Evolutionary conservation across 805 yeast genomes (phyloP).

Genomic region (Blastobotrys robertii): DNA sequence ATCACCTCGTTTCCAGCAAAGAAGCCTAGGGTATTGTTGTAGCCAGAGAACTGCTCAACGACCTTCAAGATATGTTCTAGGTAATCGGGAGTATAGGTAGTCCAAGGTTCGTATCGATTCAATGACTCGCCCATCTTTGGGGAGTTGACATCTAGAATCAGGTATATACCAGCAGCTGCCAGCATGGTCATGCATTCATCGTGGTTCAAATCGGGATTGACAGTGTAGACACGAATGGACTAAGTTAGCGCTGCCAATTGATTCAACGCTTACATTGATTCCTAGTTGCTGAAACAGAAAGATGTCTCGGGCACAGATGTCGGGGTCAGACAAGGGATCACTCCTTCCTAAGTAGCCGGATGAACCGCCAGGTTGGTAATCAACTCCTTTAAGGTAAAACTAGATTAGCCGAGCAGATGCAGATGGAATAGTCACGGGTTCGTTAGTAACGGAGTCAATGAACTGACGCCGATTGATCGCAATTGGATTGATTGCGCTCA

Average conservation of each 20-base stretch:
- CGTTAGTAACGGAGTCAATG: constrained; percentile 60
- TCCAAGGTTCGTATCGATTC: constrained; percentile 92
- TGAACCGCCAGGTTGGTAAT: constrained; percentile 94
- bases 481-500: constrained; percentile 49
- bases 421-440: constrained; percentile 41
- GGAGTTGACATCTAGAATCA: constrained; percentile 84
- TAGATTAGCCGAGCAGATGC: constrained; percentile 15
- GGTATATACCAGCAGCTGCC: constrained; percentile 87
- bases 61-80: constrained; percentile 68
- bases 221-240: constrained; percentile 79
- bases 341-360: constrained; percentile 44
- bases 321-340: constrained; percentile 73
- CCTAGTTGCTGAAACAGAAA: constrained; percentile 73
- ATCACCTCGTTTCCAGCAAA: constrained; percentile 94
- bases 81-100: constrained; percentile 62
- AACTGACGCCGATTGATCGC: constrained; percentile 61
- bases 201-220: constrained; percentile 74
- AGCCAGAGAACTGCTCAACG: constrained; percentile 69
- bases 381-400: constrained; percentile 81
- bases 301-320: constrained; percentile 72
- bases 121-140: constrained; percentile 70
- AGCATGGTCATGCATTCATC: constrained; percentile 85
- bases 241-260: constrained; percentile 6
- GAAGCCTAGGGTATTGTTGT: constrained; percentile 87
- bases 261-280: constrained; percentile 37